These are phyloP conservation scores for Henckelia pumila DNA, from an alignment of 257 asterid species.

Conservation along the genomic window DNA sequence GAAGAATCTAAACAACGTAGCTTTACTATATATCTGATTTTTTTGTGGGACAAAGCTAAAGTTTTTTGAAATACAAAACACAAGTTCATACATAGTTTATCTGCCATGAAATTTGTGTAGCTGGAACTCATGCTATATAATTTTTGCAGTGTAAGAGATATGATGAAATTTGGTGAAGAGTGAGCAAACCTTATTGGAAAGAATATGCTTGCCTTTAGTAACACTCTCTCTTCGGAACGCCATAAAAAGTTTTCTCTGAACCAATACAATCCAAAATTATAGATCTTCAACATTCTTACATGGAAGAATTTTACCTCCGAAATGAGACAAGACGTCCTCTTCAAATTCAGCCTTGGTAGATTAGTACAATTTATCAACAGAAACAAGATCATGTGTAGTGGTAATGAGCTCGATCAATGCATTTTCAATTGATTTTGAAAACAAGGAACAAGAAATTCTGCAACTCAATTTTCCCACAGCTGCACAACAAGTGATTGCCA, in stretches of 20 bases:
- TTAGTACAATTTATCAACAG: conserved; percentile 56
- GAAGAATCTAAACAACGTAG: too few species aligned
- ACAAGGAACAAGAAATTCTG: conserved; percentile 41
- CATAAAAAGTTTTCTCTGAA: conserved; percentile 52
- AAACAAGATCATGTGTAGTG: conserved; percentile 44
- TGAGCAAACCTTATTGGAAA: conserved; percentile 48
- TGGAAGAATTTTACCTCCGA: conserved; percentile 65
- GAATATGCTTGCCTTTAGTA: conserved; percentile 35
- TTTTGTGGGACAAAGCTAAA: too few species aligned
- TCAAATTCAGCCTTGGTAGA: conserved; percentile 82
- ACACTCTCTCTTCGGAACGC: conserved; percentile 76
- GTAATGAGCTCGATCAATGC: conserved; percentile 58
- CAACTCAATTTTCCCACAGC: conserved; percentile 51
- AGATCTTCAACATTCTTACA: conserved; percentile 48
- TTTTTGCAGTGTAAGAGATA: background rate
- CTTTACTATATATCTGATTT: too few species aligned
- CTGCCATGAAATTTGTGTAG: background rate
- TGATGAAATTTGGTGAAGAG: conserved; percentile 1
- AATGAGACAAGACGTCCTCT: conserved; percentile 60
- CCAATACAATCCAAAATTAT: conserved; percentile 78
- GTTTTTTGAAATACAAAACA: background rate
- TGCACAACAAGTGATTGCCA: conserved; percentile 70
- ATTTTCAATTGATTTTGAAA: conserved; percentile 39
- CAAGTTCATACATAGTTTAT: background rate
- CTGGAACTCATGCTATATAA: background rate